These are phyloP conservation scores for Podospora australis DNA, from an alignment of 495 filamentous ascomycete genomes.

Conservation along the genomic window DNA sequence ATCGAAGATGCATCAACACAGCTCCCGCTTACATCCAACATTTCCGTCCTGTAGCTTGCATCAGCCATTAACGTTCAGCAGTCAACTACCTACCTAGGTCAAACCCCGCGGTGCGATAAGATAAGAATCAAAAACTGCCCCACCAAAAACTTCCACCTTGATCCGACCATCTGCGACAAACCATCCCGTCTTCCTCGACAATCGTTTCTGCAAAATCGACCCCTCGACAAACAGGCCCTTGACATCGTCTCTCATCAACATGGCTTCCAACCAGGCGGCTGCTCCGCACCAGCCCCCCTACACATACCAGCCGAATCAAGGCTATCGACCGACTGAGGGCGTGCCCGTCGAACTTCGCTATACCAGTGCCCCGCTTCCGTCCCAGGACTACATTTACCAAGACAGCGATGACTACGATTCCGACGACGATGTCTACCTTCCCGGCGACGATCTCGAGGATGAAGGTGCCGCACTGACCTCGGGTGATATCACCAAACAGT, in stretches of 20 bases:
- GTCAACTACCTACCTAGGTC: neutral
- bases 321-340: constrained; percentile 23
- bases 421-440: constrained; percentile 34
- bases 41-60: too few relatives aligned
- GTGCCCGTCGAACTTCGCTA: constrained; percentile 10
- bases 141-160: constrained; percentile 16
- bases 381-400: constrained; percentile 7
- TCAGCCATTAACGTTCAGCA: too few relatives aligned
- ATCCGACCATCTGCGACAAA: too few relatives aligned
- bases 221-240: too few relatives aligned
- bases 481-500: constrained; percentile 75
- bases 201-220: too few relatives aligned
- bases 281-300: constrained; percentile 30
- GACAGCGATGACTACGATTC: constrained; percentile 34
- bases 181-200: too few relatives aligned
- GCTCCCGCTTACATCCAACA: too few relatives aligned
- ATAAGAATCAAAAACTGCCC: constrained; percentile 11
- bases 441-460: constrained; percentile 41
- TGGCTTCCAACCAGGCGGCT: too few relatives aligned
- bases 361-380: neutral
- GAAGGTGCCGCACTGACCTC: constrained; percentile 57
- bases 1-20: too few relatives aligned
- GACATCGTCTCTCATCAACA: too few relatives aligned
- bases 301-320: constrained; percentile 22
- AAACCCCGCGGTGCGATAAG: constrained; percentile 21